Conservation (phyloP, 2,329 filamentous ascomycete genomes). For the Akanthomyces lecanii region DNA sequence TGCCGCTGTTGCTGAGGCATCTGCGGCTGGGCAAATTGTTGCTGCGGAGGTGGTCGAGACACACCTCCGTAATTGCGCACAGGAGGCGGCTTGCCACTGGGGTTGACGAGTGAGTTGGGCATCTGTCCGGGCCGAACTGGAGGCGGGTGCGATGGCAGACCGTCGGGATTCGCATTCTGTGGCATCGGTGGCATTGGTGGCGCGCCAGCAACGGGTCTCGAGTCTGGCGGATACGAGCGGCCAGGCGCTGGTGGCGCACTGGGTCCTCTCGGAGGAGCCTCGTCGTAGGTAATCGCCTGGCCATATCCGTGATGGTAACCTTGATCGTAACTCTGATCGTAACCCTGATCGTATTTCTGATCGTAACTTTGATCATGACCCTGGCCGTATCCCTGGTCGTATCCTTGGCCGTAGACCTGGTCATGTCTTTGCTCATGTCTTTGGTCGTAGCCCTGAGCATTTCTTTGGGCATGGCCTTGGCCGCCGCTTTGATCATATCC, state of each 20-base stretch:
- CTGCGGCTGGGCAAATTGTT: constrained; percentile 26
- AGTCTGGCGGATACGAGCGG: constrained; percentile 23
- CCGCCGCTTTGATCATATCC: constrained; percentile 25
- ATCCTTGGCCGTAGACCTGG: constrained; percentile 18
- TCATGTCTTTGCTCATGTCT: no score
- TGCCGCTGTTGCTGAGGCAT: constrained; percentile 31
- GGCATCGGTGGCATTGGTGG: constrained; percentile 16
- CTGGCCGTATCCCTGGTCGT: constrained; percentile 16
- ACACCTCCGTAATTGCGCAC: constrained; percentile 52
- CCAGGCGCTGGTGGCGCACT: constrained; percentile 30
- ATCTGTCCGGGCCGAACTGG: constrained; percentile 61
- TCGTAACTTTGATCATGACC: constrained; percentile 9
- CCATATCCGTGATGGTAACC: constrained; percentile 24
- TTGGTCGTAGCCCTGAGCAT: background rate
- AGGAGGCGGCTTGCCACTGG: constrained; percentile 55
- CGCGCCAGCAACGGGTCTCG: constrained; percentile 24
- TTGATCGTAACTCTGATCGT: constrained; percentile 19
- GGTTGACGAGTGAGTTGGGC: constrained; percentile 52
- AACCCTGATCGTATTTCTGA: constrained; percentile 23
- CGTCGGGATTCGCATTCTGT: constrained; percentile 38
- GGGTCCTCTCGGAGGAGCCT: constrained; percentile 28
- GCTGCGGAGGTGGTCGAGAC: constrained; percentile 28
- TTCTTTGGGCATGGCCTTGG: constrained; percentile 21
- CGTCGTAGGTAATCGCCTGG: constrained; percentile 25
- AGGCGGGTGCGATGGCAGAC: constrained; percentile 56